Evolutionary conservation across 306 rosid genomes (phyloP).

Genomic region (Rosa lucieae): DNA sequence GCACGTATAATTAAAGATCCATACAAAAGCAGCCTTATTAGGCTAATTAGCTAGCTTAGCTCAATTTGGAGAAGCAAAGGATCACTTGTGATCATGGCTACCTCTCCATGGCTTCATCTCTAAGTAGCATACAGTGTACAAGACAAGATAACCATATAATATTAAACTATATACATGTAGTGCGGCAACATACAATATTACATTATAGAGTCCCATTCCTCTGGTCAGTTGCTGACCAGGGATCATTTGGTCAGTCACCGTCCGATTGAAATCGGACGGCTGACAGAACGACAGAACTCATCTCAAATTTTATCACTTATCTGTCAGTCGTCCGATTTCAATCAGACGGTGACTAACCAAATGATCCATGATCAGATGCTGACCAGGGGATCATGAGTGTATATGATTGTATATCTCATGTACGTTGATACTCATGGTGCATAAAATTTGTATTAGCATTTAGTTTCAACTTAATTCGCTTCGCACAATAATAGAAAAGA

Average conservation of each 20-base stretch:
- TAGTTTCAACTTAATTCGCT: neutral
- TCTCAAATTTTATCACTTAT: no score
- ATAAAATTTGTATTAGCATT: no score
- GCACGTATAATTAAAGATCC: conserved; percentile 34
- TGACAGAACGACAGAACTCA: no score
- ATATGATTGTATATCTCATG: neutral
- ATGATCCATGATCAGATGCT: no score
- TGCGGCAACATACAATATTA: neutral
- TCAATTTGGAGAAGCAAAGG: neutral
- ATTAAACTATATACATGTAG: neutral
- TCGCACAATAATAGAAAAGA: neutral
- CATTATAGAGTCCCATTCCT: neutral
- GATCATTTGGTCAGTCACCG: no score
- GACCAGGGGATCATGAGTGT: no score
- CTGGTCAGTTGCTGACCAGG: no score
- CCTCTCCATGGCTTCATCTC: conserved; percentile 15
- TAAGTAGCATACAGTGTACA: conserved; percentile 1
- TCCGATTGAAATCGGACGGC: no score
- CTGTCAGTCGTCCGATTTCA: no score
- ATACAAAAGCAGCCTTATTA: conserved; percentile 7
- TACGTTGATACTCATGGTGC: neutral
- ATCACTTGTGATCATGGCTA: conserved; percentile 9
- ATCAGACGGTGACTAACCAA: no score
- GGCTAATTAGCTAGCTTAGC: neutral
- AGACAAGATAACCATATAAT: conserved; percentile 15